Evolutionary conservation across 768 basidiomycete genomes (phyloP), one percentile per base, ranked within the genome.

Genomic region (Xerocomellus chrysenteron): DNA sequence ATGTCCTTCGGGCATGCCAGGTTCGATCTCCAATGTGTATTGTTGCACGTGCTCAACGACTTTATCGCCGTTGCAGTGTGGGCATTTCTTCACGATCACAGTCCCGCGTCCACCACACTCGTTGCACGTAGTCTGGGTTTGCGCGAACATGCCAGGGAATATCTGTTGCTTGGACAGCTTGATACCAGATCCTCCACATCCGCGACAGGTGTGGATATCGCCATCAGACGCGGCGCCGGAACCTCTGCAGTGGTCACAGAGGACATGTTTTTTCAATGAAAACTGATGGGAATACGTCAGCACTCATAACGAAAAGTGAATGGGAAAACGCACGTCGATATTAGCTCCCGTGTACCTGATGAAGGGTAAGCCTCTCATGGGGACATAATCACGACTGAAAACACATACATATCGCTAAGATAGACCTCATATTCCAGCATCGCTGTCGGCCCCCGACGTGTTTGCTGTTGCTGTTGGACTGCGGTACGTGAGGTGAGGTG

Each of bases 241-340:
- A 24, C 97, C 97, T 67, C 94, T 87, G 75, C 97, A 99, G 69
- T 97, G 92, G 72, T 98, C 94, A 67, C 97, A 99, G 17, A 99
- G 86, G 36, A 96, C 84, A 51, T 86, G 85, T 69, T 96, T 95
- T 71, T 87, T 89, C 69, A 98, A 81, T 77, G 90, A 88, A 73
- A 99, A 96, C 94, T 98, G 62, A 13, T 2, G 2, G 4, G 6
- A 37, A 59, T 43, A n/a, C 24, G 40, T 69, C 36, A 67, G 24
- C 6, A 17, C 2, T 28, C 16, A 16, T 19, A 12, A 10, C 14
- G 10, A 35, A 32, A 13, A 36, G 54, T 1, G 32, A 45, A 56
- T 14, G 19, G 16, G 28, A 45, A n/a, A 41, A 71, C 81, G 47
- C 49, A 80, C 95, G 71, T 97, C 96, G 63, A 96, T 86, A 60